These are phyloP conservation scores for Fusarium kyushuense DNA, from an alignment of 2,329 filamentous ascomycete genomes.

Conservation along the genomic window DNA sequence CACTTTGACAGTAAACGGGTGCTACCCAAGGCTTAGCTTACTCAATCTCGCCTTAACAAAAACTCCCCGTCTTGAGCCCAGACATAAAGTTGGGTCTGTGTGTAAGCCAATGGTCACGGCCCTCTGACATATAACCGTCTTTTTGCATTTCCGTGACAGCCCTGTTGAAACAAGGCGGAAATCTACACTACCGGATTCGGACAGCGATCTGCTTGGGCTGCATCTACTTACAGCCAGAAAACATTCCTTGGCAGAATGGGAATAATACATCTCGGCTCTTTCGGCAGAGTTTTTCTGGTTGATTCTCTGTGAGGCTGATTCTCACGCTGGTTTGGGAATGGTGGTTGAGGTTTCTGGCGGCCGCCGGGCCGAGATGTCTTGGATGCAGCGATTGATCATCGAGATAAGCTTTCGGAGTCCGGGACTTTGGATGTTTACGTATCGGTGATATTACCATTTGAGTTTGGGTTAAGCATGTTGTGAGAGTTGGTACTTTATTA, in stretches of 20 bases:
- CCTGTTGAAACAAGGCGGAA: not conserved
- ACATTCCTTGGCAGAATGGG: conserved; percentile 12
- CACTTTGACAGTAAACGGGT: not conserved
- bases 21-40: not conserved
- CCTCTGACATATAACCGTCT: not conserved
- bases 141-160: not conserved
- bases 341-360: not conserved
- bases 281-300: not conserved
- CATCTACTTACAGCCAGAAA: conserved; percentile 1
- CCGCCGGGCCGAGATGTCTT: not conserved
- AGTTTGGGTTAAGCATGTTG: not conserved
- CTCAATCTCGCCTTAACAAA: not conserved
- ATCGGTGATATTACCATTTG: not conserved
- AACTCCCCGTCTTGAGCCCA: not conserved
- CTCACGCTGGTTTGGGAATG: not conserved
- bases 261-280: conserved; percentile 5
- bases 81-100: not conserved
- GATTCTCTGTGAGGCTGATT: not conserved
- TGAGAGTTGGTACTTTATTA: no score
- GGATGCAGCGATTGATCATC: not conserved
- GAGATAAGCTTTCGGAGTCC: not conserved
- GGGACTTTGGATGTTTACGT: not conserved
- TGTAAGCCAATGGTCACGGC: not conserved
- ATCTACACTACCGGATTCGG: conserved; percentile 9
- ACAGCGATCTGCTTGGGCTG: not conserved